Percentiles rank a stretch among this genome's conserved stretches.
Conservation (phyloP, 495 filamentous ascomycete genomes). For the Podospora appendiculata region DNA sequence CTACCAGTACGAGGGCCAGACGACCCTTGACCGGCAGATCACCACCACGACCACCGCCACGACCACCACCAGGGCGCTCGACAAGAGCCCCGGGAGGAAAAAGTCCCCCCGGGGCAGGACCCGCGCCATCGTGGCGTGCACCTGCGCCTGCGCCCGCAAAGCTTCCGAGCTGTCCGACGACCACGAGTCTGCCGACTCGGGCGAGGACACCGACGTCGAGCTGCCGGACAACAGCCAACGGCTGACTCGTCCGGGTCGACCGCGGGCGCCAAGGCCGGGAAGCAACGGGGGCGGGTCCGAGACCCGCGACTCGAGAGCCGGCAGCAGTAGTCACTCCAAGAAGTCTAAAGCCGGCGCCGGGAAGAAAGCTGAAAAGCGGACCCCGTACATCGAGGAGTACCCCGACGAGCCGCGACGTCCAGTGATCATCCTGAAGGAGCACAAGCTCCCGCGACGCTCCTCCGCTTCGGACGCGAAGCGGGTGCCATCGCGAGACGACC, state of each 20-base stretch:
- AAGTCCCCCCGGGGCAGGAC: not conserved
- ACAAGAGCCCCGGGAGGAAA: not conserved
- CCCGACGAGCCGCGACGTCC: constrained; percentile 13
- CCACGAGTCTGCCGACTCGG: constrained; percentile 6
- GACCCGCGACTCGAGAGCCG: not conserved
- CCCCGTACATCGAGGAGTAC: constrained; percentile 26
- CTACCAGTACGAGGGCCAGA: constrained; percentile 15
- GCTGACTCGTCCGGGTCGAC: too few species aligned
- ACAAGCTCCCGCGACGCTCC: constrained; percentile 14
- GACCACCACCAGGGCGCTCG: too few species aligned
- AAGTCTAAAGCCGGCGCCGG: not conserved
- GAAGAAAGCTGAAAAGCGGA: constrained; percentile 1
- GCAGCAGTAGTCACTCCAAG: not conserved
- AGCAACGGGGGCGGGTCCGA: not conserved
- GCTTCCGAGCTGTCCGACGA: constrained; percentile 4
- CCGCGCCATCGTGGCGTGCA: too few species aligned
- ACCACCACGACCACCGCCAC: not conserved
- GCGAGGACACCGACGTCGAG: constrained; percentile 10
- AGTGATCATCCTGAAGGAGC: constrained; percentile 17
- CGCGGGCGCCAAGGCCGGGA: not conserved
- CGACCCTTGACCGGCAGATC: not conserved
- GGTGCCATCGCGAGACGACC: not conserved
- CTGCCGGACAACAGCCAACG: not conserved
- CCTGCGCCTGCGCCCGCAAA: too few species aligned
- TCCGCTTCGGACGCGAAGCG: constrained; percentile 14